Evolutionary conservation across 805 yeast species (phyloP).

Genomic region (Zygosaccharomyces rouxii): DNA sequence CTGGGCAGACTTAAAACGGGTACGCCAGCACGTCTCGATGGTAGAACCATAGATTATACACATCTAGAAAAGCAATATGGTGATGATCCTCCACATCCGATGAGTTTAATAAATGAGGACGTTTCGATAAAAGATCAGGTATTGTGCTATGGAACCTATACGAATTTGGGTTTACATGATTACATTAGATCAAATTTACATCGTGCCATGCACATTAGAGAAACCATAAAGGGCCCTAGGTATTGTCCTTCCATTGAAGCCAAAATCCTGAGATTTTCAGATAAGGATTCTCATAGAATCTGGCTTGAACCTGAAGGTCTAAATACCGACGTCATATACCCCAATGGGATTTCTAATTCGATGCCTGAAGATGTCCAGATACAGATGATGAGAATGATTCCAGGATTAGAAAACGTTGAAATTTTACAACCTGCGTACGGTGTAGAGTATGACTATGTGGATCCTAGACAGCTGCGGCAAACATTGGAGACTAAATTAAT

Average conservation of each 20-base stretch:
- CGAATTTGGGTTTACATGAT: conserved; percentile 71
- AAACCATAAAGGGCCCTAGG: conserved; percentile 92
- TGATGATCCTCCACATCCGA: conserved; percentile 81
- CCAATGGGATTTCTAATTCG: conserved; percentile 93
- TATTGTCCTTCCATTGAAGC: conserved; percentile 97
- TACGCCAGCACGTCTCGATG: conserved; percentile 86
- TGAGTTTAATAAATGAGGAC: conserved; percentile 74
- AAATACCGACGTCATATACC: conserved; percentile 81
- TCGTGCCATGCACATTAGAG: conserved; percentile 83
- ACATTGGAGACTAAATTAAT: conserved; percentile 81
- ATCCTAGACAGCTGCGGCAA: conserved; percentile 77
- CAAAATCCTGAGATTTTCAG: conserved; percentile 74
- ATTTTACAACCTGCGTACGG: conserved; percentile 97
- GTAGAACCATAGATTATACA: conserved; percentile 63
- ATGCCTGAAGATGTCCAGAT: conserved; percentile 93
- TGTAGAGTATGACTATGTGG: conserved; percentile 96
- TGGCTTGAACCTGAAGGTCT: conserved; percentile 98
- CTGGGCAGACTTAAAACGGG: conserved; percentile 94
- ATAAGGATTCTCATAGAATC: conserved; percentile 69
- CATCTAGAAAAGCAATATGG: conserved; percentile 69
- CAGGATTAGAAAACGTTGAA: conserved; percentile 83
- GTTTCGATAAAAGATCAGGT: conserved; percentile 62
- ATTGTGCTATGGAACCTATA: conserved; percentile 69
- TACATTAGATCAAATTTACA: conserved; percentile 66
- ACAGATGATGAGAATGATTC: conserved; percentile 66